phyloP scores from a whole-genome alignment of 148 eudicot genomes.

The Rhododendron henanense region DNA sequence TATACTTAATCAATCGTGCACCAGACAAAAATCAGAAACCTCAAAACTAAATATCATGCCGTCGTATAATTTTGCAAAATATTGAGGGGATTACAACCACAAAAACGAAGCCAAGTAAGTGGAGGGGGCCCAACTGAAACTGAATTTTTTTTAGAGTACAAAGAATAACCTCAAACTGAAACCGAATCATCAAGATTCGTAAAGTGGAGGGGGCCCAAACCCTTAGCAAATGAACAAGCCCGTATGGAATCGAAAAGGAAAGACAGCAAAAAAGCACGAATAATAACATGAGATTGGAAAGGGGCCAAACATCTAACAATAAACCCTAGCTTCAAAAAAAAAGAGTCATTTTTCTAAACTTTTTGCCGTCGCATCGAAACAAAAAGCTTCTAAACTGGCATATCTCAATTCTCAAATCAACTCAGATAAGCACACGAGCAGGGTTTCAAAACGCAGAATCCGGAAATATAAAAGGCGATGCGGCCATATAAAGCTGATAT shows the following conservation, averaged over 20 bases:
- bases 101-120: background rate
- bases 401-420: background rate
- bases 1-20: too few species aligned
- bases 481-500: too few species aligned
- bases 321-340: constrained; percentile 1
- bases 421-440: background rate
- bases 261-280: background rate
- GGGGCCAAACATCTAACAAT: background rate
- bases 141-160: background rate
- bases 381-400: background rate
- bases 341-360: background rate
- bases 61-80: background rate
- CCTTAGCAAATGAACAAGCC: background rate
- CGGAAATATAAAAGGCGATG: too few species aligned
- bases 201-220: background rate
- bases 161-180: background rate
- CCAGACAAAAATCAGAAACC: too few species aligned
- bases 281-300: background rate
- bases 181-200: background rate
- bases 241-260: background rate
- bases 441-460: background rate
- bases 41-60: background rate
- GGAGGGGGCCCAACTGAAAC: too few species aligned
- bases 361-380: background rate
- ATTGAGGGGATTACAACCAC: background rate